Base-by-base conservation (phyloP, 306 rosid genomes). In the Geum urbanum region DNA sequence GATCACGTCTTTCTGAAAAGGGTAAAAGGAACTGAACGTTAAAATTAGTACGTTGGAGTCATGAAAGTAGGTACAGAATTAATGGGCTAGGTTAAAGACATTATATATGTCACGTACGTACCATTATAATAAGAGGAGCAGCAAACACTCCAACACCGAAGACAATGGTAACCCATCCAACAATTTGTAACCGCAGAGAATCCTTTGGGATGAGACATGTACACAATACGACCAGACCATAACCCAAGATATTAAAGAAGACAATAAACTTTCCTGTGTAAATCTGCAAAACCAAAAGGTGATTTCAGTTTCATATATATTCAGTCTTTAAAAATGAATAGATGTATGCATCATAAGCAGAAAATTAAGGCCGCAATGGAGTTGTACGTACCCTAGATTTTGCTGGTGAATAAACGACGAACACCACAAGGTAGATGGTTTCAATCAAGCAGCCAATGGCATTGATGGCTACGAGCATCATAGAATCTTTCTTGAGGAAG, bases 121-220 rank as follows among this genome's bases (percentile, higher is more conserved):
- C 88, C 83, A 84, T 73, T 73, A 78, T 46, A 66, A 78, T 70
- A 2, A 84, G 85, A 60, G 88, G 88, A 65, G 88, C 74, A 11
- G 88, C 88, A 58, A 39, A 84, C n/a, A 81, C 81, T 58, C 69
- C 65, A 13, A 84, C 78, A 13, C 79, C 76, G 41, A 72, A 75
- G 5, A 74, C 74, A 0, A 73, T 85, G 35, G 66, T 74, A 44
- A 73, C 70, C 85, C 83, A 84, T 22, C 85, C 88, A 3, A 75
- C 83, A 8, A 51, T 27, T 55, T 39, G 72, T 6, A 74, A 52
- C 57, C 79, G 56, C 20, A 48, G 46, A 24, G 3, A 8, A 13
- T 0, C 12, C 8, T 70, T 22, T 52, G 65, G 37, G 32, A 69
- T 52, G 7, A 65, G 49, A 40, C 7, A 63, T 8, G 85, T 78